These are phyloP conservation scores for Cadophora sp. DNA, from an alignment of 2,329 filamentous ascomycete species.

Conservation along the genomic window DNA sequence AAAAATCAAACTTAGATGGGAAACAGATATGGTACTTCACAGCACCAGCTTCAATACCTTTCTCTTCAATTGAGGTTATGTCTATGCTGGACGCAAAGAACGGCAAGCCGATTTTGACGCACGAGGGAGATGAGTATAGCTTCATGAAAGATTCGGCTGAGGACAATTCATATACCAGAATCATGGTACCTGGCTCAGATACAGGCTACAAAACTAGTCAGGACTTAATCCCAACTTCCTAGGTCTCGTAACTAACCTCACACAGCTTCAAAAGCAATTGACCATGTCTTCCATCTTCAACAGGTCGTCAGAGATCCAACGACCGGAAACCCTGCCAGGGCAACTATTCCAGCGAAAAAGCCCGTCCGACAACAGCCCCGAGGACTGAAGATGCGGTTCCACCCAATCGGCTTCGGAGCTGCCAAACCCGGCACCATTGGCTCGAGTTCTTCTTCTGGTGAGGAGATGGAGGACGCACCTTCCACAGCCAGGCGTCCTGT, in stretches of 20 bases:
- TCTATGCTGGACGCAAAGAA: conserved; percentile 63
- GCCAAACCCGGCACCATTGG: conserved; percentile 51
- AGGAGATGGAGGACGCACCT: conserved; percentile 25
- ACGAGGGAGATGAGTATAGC: conserved; percentile 69
- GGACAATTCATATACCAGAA: conserved; percentile 59
- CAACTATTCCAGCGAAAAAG: conserved; percentile 56
- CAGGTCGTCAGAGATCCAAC: conserved; percentile 56
- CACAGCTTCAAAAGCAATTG: conserved; percentile 49
- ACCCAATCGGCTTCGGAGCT: conserved; percentile 65
- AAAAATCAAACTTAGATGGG: conserved; percentile 63
- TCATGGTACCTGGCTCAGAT: conserved; percentile 65
- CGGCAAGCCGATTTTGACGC: conserved; percentile 62
- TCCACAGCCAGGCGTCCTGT: conserved; percentile 10
- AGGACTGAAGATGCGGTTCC: conserved; percentile 70
- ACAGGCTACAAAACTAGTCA: conserved; percentile 61
- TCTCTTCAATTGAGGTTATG: conserved; percentile 70
- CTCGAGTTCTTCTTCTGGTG: conserved; percentile 34
- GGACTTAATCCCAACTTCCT: conserved; percentile 36
- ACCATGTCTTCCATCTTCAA: conserved; percentile 69
- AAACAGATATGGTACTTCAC: conserved; percentile 86
- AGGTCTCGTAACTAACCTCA: neutral
- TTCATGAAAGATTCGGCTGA: conserved; percentile 60
- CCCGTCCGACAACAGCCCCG: conserved; percentile 68
- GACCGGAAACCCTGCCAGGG: conserved; percentile 36
- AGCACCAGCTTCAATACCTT: conserved; percentile 71